Evolutionary conservation across 1,284 basidiomycete species (phyloP), one percentile per base, ranked within the genome.

Genomic region (Fomitopsis palustris): DNA sequence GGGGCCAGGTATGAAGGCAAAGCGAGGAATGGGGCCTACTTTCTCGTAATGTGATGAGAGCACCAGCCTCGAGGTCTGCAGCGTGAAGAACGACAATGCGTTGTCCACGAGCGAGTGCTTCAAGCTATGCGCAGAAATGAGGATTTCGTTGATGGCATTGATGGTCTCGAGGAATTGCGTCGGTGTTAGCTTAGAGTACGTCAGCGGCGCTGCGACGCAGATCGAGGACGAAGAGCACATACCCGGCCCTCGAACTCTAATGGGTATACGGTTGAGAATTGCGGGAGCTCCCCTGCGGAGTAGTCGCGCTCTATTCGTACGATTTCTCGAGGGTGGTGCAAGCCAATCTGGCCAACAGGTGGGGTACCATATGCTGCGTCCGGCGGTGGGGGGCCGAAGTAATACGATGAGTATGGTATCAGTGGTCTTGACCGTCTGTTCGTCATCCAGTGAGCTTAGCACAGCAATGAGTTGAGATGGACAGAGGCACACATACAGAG

Each of bases 81-180:
- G 73, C 2, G 86, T 88, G 63, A 92, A 73, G 38, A 91, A 78
- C n/a, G 88, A 82, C 7, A 93, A 68, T 49, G 81, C 67, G 69
- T 90, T 92, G 70, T 92, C 87, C 53, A 88, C 23, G 61, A 86
- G 79, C 29, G 88, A 80, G 65, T 81, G 81, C 57, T 79, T 76
- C 57, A 88, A 74, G 68, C 86, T 90, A 67, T 93, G 83, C 4
- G 91, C 91, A 6, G 87, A 87, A 59, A 93, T 90, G 60, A 93
- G 80, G 21, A 86, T 74, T 70, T 93, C 91, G 72, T 93, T 93
- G 71, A 93, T 86, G 21, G 84, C 79, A 67, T 93, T 93, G 67
- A 93, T 85, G n/a, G 88, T 88, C 73, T 93, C 89, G 53, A 91
- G 78, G 69, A 93, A 93, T 65, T 91, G 87, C 1, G 90, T 92